Evolutionary conservation across 768 basidiomycete genomes (phyloP).

Genomic region (Nidularia pulvinata): DNA sequence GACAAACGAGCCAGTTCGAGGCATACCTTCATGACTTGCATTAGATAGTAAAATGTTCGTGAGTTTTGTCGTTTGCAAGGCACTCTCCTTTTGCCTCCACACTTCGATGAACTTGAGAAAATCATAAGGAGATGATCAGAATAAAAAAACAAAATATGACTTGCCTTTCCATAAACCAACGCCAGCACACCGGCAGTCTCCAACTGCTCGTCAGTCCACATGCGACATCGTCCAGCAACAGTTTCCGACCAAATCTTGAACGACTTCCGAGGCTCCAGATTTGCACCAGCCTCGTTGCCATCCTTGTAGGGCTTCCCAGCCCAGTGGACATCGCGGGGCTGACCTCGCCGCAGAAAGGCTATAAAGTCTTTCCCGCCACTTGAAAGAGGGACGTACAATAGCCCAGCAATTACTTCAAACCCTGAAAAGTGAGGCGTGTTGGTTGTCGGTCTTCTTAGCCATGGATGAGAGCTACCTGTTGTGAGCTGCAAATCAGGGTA

Average conservation of each 20-base stretch:
- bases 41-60: slow-evolving; percentile 78
- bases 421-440: slow-evolving; percentile 22
- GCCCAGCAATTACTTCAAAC: slow-evolving; percentile 66
- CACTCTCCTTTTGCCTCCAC: slow-evolving; percentile 82
- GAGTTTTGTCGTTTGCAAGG: slow-evolving; percentile 68
- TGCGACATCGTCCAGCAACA: slow-evolving; percentile 63
- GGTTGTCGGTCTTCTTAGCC: background rate
- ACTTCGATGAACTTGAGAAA: slow-evolving; percentile 77
- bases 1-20: slow-evolving; percentile 4
- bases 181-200: slow-evolving; percentile 82
- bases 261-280: slow-evolving; percentile 74
- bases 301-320: slow-evolving; percentile 71
- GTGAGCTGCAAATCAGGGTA: slow-evolving; percentile 71
- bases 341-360: slow-evolving; percentile 76
- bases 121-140: background rate
- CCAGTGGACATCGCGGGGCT: slow-evolving; percentile 72
- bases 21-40: slow-evolving; percentile 79
- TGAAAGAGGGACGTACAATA: slow-evolving; percentile 77
- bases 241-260: slow-evolving; percentile 83
- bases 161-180: slow-evolving; percentile 74
- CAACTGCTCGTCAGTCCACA: slow-evolving; percentile 83
- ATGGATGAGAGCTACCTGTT: slow-evolving; percentile 25
- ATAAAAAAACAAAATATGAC: slow-evolving; percentile 3
- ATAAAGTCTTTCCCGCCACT: slow-evolving; percentile 78
- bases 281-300: slow-evolving; percentile 23